Percentiles rank a stretch among this genome's conserved stretches.
These are phyloP conservation scores for Nidula microcarpa DNA, from an alignment of 768 basidiomycete genomes.

Conservation along the genomic window DNA sequence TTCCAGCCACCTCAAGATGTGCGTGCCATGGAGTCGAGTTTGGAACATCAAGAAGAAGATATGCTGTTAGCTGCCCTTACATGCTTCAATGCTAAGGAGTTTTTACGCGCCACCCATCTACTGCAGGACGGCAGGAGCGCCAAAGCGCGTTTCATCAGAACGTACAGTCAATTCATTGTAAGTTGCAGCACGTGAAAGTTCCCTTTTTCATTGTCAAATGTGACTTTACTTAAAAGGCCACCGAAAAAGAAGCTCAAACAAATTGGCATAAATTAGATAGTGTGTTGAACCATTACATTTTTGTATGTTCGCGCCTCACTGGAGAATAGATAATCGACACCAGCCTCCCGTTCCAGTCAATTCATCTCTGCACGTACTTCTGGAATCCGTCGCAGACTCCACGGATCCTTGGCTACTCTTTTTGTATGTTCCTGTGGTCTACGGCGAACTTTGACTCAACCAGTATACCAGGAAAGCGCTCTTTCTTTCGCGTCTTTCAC, in stretches of 20 bases:
- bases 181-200: conserved; percentile 22
- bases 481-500: conserved; percentile 73
- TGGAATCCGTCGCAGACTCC: conserved; percentile 52
- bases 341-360: conserved; percentile 71
- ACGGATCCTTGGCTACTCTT: conserved; percentile 84
- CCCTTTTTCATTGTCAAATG: background rate
- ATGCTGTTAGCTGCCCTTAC: conserved; percentile 66
- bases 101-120: conserved; percentile 64
- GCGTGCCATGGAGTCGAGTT: conserved; percentile 34
- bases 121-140: conserved; percentile 64
- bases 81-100: conserved; percentile 76
- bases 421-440: conserved; percentile 48
- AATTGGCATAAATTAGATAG: conserved; percentile 85
- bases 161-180: conserved; percentile 87
- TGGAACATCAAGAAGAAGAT: conserved; percentile 68
- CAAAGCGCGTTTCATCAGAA: conserved; percentile 71
- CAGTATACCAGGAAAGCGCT: conserved; percentile 64
- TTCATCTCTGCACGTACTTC: conserved; percentile 48
- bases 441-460: conserved; percentile 2
- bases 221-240: conserved; percentile 46
- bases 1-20: conserved; percentile 26
- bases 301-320: background rate
- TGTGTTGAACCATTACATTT: conserved; percentile 26
- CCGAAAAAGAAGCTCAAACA: conserved; percentile 78
- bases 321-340: conserved; percentile 55